A percentile compares a stretch with the other conserved stretches of the same genome.
phyloP scores from a whole-genome alignment of 1,284 basidiomycete genomes.

The Moesziomyces parantarcticus region DNA sequence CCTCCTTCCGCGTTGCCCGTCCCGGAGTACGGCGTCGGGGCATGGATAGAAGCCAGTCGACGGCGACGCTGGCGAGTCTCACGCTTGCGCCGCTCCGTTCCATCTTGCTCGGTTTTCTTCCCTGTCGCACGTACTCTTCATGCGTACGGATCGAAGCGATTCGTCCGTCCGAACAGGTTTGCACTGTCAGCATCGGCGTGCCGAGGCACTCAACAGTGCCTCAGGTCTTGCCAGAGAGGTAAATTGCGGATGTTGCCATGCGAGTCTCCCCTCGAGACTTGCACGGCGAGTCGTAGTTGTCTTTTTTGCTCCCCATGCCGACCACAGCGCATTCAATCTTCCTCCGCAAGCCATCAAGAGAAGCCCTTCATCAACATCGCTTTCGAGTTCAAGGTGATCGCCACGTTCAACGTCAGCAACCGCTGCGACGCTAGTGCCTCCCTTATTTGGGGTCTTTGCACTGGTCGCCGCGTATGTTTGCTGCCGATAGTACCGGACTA shows the following conservation, averaged over 20 bases:
- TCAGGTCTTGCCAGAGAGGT: slow-evolving; percentile 46
- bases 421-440: background rate
- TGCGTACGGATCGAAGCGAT: background rate
- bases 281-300: slow-evolving; percentile 13
- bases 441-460: background rate
- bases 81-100: background rate
- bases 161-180: slow-evolving; percentile 8
- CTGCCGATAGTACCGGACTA: background rate
- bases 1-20: background rate
- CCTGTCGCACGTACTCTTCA: background rate
- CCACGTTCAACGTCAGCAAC: background rate
- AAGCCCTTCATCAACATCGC: slow-evolving; percentile 23
- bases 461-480: background rate
- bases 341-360: slow-evolving; percentile 29
- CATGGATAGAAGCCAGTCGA: background rate
- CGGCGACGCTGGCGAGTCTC: background rate
- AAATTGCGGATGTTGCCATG: slow-evolving; percentile 13
- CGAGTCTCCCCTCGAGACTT: slow-evolving; percentile 1
- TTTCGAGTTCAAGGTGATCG: background rate
- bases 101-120: slow-evolving; percentile 2
- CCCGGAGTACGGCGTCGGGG: background rate
- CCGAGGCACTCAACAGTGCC: slow-evolving; percentile 37
- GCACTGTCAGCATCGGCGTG: slow-evolving; percentile 27
- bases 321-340: slow-evolving; percentile 18
- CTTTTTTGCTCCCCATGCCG: slow-evolving; percentile 38